Percentiles rank a stretch among this genome's conserved stretches.
phyloP scores from a whole-genome alignment of 1,139 yeast species.

The Candida neerlandica region DNA sequence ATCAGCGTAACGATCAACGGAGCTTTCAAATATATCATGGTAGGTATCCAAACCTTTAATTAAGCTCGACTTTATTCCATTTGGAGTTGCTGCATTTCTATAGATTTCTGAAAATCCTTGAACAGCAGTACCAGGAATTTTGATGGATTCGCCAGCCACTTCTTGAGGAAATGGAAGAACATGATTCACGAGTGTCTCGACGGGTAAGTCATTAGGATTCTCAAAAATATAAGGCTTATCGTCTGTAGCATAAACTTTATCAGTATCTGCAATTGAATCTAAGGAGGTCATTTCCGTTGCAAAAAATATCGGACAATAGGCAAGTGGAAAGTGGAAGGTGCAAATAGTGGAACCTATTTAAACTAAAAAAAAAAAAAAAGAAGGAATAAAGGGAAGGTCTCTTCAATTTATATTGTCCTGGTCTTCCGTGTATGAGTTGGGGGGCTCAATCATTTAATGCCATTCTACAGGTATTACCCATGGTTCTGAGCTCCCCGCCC shows the following conservation, averaged over 20 bases:
- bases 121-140: slow-evolving; percentile 33
- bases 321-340: no score
- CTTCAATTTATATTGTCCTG: no score
- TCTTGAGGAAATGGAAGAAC: slow-evolving; percentile 28
- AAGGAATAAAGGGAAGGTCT: no score
- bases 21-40: slow-evolving; percentile 26
- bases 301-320: background rate
- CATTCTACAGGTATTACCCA: no score
- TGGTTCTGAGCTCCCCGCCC: no score
- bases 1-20: slow-evolving; percentile 23
- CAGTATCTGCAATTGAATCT: slow-evolving; percentile 15
- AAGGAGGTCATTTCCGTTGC: slow-evolving; percentile 3
- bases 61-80: slow-evolving; percentile 25
- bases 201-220: slow-evolving; percentile 20
- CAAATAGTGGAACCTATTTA: no score
- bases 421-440: no score
- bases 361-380: no score
- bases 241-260: slow-evolving; percentile 15
- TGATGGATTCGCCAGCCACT: slow-evolving; percentile 21
- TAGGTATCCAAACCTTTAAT: slow-evolving; percentile 32
- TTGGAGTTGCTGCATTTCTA: slow-evolving; percentile 31
- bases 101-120: slow-evolving; percentile 37
- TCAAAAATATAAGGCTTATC: slow-evolving; percentile 20
- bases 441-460: no score
- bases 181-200: slow-evolving; percentile 19